Evolutionary conservation across 208 protist genomes (phyloP), one percentile per base, ranked within the genome.

Genomic region (Trypanosoma boissoni): DNA sequence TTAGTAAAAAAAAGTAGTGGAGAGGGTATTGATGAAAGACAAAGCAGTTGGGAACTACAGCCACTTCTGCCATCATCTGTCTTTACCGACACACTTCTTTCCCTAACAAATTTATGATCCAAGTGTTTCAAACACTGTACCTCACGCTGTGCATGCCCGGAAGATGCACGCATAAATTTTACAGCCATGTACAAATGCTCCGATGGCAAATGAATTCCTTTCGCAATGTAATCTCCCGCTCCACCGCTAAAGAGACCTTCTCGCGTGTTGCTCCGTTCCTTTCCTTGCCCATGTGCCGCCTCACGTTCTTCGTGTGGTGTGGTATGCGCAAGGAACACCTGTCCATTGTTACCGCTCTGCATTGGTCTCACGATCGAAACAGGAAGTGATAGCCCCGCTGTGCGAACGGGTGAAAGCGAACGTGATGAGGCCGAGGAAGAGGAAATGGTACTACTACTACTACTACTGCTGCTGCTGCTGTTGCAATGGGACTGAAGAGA

Each of bases 271-370:
- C 29, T 44, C 21, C 26, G 28, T 26, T 45, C 41, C 34, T 31
- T 52, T 21, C 16, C 52, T n/a, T 8, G 4, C 21, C 28, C 10
- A 34, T 29, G 36, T 16, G 53, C 62, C 12, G 52, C 62, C 24
- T 52, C 53, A 53, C 28, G 32, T 24, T 60, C 62, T 18, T 61
- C 52, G n/a, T 27, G 20, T 49, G 18, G 20, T 23, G 9, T 1
- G 51, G 16, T 63, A 5, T 52, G 8, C 27, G 67, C 67, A 18
- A 73, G 37, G 41, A 67, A 73, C 28, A 73, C 67, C 16, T 56
- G 58, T 24, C 58, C 58, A 53, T 73, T 73, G 26, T 73, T 73
- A 18, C 67, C 67, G n/a, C 39, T 54, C 18, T 51, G 27, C 21
- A 73, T 50, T 14, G 39, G 34, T 5, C 27, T 18, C 41, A 62